A percentile compares a stretch with the other conserved stretches of the same genome.
These are phyloP conservation scores for Dendrostoma leiphaemia DNA, from an alignment of 2,329 filamentous ascomycete genomes.

Conservation along the genomic window DNA sequence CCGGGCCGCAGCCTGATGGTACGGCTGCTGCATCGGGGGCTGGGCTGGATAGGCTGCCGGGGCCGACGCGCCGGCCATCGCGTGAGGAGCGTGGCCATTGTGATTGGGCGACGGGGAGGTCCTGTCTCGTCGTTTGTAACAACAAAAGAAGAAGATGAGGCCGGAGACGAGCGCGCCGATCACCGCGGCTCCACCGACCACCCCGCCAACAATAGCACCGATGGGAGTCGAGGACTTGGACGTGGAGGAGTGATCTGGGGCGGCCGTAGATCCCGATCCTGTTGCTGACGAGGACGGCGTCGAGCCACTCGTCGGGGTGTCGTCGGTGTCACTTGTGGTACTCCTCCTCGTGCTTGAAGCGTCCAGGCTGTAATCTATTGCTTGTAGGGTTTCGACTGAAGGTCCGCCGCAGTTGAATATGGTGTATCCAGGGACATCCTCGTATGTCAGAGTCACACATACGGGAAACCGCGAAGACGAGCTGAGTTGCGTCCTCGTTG, in stretches of 20 bases:
- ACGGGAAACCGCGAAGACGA: conserved; percentile 21
- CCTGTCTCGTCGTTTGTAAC: conserved; percentile 24
- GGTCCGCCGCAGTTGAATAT: conserved; percentile 28
- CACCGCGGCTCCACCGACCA: conserved; percentile 29
- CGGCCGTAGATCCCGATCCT: background rate
- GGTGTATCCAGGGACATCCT: conserved; percentile 28
- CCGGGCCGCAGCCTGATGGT: background rate
- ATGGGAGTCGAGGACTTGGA: conserved; percentile 17
- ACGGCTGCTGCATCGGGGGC: conserved; percentile 7
- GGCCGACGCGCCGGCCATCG: background rate
- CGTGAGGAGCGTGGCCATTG: background rate
- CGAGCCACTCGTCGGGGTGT: background rate
- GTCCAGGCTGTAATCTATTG: conserved; percentile 5
- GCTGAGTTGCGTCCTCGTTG: background rate
- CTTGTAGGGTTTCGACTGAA: conserved; percentile 23
- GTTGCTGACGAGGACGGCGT: background rate
- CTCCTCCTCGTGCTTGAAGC: background rate
- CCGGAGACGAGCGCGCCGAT: conserved; percentile 28
- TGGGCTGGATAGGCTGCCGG: background rate
- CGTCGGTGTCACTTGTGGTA: background rate
- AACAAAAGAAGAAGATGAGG: conserved; percentile 29
- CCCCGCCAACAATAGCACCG: conserved; percentile 32
- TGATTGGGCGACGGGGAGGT: conserved; percentile 1
- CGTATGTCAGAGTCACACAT: conserved; percentile 31
- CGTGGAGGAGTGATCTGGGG: background rate